A percentile compares a stretch with the other conserved stretches of the same genome.
These are phyloP conservation scores for Nidularia sp. DNA, from an alignment of 768 basidiomycete genomes.

Conservation along the genomic window DNA sequence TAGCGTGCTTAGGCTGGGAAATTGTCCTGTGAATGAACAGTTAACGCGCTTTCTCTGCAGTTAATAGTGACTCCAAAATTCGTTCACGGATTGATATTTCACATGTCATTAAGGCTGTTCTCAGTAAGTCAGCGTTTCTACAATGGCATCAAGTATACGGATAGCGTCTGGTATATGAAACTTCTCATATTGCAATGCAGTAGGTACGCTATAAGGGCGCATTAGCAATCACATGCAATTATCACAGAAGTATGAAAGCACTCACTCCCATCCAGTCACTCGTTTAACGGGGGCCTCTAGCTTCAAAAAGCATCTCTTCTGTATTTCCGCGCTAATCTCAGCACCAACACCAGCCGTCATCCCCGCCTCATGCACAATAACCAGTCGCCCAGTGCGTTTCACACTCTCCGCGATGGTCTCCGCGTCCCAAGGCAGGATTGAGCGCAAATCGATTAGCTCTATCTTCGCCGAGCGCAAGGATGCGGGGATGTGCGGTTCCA, in stretches of 20 bases:
- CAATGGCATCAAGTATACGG: conserved; percentile 75
- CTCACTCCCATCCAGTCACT: conserved; percentile 94
- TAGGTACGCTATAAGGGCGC: conserved; percentile 61
- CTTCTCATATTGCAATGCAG: conserved; percentile 83
- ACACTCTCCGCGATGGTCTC: conserved; percentile 81
- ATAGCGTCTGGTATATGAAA: conserved; percentile 89
- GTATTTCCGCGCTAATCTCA: conserved; percentile 89
- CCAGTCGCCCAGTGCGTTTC: conserved; percentile 75
- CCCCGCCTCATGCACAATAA: conserved; percentile 92
- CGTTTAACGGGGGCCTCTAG: conserved; percentile 84
- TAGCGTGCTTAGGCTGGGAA: neutral
- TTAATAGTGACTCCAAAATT: neutral
- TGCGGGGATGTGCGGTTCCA: conserved; percentile 63
- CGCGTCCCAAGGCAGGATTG: conserved; percentile 87
- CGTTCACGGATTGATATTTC: neutral
- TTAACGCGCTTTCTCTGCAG: neutral
- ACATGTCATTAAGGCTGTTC: conserved; percentile 1
- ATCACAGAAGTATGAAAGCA: conserved; percentile 13
- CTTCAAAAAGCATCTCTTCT: conserved; percentile 84
- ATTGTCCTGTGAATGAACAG: neutral
- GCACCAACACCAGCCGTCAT: conserved; percentile 85
- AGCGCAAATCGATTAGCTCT: conserved; percentile 88
- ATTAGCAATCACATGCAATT: conserved; percentile 1
- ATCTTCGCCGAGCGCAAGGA: conserved; percentile 66
- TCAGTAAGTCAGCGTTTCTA: conserved; percentile 78